Percentiles rank a stretch among this genome's conserved stretches.
Evolutionary conservation across 1,284 basidiomycete genomes (phyloP).

Genomic region (Austroboletus niveus): DNA sequence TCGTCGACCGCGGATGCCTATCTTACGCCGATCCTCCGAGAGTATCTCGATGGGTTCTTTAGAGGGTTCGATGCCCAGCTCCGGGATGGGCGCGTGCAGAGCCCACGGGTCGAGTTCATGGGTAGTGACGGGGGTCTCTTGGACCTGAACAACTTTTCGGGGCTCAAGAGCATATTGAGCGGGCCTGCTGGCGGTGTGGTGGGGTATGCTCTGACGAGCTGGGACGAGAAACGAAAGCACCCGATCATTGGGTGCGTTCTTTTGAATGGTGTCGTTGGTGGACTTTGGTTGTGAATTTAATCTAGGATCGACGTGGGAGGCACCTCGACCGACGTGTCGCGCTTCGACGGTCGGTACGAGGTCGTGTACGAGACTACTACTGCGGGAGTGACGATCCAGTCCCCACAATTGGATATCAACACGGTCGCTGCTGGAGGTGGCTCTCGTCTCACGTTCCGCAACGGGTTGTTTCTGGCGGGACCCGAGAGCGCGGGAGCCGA

Average conservation of each 20-base stretch:
- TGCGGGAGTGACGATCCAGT: slow-evolving; percentile 77
- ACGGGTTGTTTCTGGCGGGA: slow-evolving; percentile 64
- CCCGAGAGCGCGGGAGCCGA: slow-evolving; percentile 73
- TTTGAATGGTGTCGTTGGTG: not conserved
- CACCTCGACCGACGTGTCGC: slow-evolving; percentile 78
- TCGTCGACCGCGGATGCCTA: slow-evolving; percentile 97
- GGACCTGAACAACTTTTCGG: slow-evolving; percentile 69
- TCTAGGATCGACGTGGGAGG: slow-evolving; percentile 69
- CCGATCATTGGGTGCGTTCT: slow-evolving; percentile 61
- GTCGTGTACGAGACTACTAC: slow-evolving; percentile 80
- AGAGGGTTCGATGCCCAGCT: slow-evolving; percentile 80
- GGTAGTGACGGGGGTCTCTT: slow-evolving; percentile 74
- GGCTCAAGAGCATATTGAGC: slow-evolving; percentile 73
- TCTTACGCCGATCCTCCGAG: slow-evolving; percentile 84
- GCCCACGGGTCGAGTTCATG: slow-evolving; percentile 70
- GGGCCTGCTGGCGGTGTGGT: slow-evolving; percentile 81
- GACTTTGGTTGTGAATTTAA: too few species aligned
- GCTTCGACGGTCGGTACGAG: slow-evolving; percentile 75
- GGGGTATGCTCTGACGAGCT: slow-evolving; percentile 71
- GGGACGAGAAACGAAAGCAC: slow-evolving; percentile 54
- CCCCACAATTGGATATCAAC: slow-evolving; percentile 76
- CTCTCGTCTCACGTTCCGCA: slow-evolving; percentile 42
- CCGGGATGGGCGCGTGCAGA: slow-evolving; percentile 31
- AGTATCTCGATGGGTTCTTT: slow-evolving; percentile 94
- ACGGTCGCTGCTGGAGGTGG: slow-evolving; percentile 79